Conservation (phyloP, 2,329 filamentous ascomycete genomes). For the Penicillium concentricum region DNA sequence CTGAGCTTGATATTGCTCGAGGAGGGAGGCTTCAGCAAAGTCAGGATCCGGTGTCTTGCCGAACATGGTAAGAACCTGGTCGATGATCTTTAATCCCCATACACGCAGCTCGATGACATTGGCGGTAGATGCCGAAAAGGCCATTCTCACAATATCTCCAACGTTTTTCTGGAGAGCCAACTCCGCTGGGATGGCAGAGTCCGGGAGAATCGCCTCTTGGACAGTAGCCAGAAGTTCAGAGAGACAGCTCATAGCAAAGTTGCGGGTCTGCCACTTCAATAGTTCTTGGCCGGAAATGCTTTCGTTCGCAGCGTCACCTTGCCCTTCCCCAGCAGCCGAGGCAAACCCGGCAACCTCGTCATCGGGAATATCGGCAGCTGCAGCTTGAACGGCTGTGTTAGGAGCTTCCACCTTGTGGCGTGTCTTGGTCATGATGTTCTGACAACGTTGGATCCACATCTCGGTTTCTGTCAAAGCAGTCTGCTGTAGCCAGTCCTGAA, state of each 20-base stretch:
- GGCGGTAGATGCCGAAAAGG: constrained; percentile 94
- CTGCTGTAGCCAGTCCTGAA: constrained; percentile 91
- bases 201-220: constrained; percentile 72
- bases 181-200: constrained; percentile 76
- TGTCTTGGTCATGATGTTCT: constrained; percentile 85
- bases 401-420: constrained; percentile 59
- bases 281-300: constrained; percentile 72
- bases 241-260: constrained; percentile 88
- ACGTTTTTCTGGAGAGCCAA: constrained; percentile 76
- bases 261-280: constrained; percentile 90
- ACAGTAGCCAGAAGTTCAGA: constrained; percentile 78
- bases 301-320: constrained; percentile 54
- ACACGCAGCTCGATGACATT: constrained; percentile 86
- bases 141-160: constrained; percentile 92
- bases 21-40: constrained; percentile 91
- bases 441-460: constrained; percentile 85
- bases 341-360: constrained; percentile 97
- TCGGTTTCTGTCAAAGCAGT: constrained; percentile 77
- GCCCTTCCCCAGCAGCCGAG: constrained; percentile 63
- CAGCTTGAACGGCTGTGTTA: constrained; percentile 40
- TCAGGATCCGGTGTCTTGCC: constrained; percentile 93
- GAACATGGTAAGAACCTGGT: constrained; percentile 91
- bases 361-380: constrained; percentile 79
- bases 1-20: constrained; percentile 98
- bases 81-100: constrained; percentile 89